Percentiles rank a stretch among this genome's conserved stretches.
phyloP scores from a whole-genome alignment of 192 early-diverging fungal species.

The Cetraspora pellucida region DNA sequence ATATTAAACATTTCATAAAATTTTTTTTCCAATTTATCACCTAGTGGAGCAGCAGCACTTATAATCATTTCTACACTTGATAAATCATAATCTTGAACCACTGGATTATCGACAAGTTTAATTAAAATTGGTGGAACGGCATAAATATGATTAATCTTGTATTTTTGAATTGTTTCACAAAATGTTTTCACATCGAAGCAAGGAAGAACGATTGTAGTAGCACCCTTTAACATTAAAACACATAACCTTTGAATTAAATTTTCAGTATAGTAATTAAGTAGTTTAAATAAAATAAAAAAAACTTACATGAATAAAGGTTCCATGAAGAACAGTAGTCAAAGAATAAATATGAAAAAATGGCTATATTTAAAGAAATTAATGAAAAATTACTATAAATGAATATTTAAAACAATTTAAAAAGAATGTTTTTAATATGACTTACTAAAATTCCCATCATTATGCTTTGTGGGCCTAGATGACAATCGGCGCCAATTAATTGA shows the following conservation, averaged over 20 bases:
- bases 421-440: too few species aligned
- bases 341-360: neutral
- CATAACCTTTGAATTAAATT: conserved; percentile 25
- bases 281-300: neutral
- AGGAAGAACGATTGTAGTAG: conserved; percentile 57
- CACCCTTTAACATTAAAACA: conserved; percentile 42
- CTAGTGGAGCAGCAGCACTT: conserved; percentile 71
- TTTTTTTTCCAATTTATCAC: conserved; percentile 38
- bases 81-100: conserved; percentile 66
- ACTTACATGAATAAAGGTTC: neutral
- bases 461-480: too few species aligned
- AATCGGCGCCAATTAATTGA: too few species aligned
- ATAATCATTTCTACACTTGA: conserved; percentile 52
- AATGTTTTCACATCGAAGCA: conserved; percentile 65
- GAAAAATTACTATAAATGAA: too few species aligned
- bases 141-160: conserved; percentile 46
- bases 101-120: conserved; percentile 62
- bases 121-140: conserved; percentile 72
- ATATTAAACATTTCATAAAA: conserved; percentile 41
- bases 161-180: conserved; percentile 55
- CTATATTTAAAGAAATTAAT: conserved; percentile 34
- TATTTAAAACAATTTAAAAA: too few species aligned
- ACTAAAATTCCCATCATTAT: too few species aligned
- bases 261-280: too few species aligned
- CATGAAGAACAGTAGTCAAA: neutral